Percentiles rank a stretch among this genome's conserved stretches.
Conservation (phyloP, 164 flowering plant genomes). For the Chimonanthus salicifolius region DNA sequence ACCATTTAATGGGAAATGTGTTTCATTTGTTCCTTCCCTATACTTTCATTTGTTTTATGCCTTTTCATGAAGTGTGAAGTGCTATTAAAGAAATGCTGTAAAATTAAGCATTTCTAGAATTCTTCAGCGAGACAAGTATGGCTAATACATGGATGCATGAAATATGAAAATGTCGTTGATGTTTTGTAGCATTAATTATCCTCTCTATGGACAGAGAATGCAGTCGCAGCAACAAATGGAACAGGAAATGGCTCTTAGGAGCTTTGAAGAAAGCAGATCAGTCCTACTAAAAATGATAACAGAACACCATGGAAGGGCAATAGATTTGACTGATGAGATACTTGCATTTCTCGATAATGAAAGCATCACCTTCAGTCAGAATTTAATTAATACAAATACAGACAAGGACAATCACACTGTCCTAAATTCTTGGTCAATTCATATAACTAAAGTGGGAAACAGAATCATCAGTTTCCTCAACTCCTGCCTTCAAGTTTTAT, state of each 20-base stretch:
- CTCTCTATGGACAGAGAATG: slow-evolving; percentile 14
- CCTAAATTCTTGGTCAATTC: background rate
- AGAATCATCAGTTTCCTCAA: slow-evolving; percentile 2
- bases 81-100: background rate
- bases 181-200: background rate
- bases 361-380: background rate
- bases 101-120: background rate
- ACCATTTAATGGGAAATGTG: background rate
- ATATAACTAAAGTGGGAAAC: background rate
- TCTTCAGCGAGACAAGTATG: background rate
- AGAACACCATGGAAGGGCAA: slow-evolving; percentile 16
- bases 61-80: too few relatives aligned
- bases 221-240: slow-evolving; percentile 19
- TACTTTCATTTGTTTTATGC: background rate
- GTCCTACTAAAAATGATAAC: slow-evolving; percentile 10
- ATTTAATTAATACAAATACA: background rate
- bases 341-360: slow-evolving; percentile 13
- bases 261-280: slow-evolving; percentile 22
- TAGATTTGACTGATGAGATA: slow-evolving; percentile 17
- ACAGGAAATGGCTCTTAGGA: slow-evolving; percentile 3
- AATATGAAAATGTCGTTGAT: background rate
- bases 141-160: background rate
- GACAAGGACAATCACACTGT: background rate
- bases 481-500: slow-evolving; percentile 9
- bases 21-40: background rate